These are phyloP conservation scores for Trichocladium antarcticum DNA, from an alignment of 495 filamentous ascomycete genomes.

Conservation along the genomic window DNA sequence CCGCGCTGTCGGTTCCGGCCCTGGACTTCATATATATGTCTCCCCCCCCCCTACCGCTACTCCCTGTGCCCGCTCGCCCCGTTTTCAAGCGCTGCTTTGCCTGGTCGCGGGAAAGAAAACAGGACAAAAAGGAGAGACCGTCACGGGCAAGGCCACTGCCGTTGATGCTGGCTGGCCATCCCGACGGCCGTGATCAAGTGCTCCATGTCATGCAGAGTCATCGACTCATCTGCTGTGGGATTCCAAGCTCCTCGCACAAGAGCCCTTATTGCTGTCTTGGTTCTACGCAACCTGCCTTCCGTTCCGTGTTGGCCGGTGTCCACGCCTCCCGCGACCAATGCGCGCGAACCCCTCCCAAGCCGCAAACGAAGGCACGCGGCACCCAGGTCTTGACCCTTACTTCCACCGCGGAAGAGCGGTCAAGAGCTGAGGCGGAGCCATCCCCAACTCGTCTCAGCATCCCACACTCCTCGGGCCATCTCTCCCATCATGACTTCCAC, in stretches of 20 bases:
- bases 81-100: background rate
- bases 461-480: background rate
- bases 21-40: conserved; percentile 3
- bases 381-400: background rate
- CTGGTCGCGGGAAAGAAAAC: background rate
- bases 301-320: conserved; percentile 9
- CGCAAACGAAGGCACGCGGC: conserved; percentile 9
- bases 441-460: background rate
- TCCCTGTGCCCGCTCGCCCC: background rate
- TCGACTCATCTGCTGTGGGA: conserved; percentile 2
- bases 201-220: conserved; percentile 1
- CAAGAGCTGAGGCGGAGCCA: background rate
- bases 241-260: conserved; percentile 9
- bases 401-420: background rate
- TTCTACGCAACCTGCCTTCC: conserved; percentile 8
- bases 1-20: background rate
- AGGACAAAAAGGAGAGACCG: background rate
- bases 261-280: conserved; percentile 8
- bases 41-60: conserved; percentile 1
- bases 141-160: conserved; percentile 1
- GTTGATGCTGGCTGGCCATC: background rate
- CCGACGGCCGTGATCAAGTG: conserved; percentile 9
- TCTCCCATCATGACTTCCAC: conserved; percentile 27
- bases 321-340: conserved; percentile 8
- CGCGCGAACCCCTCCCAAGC: background rate